Conservation (phyloP, 2,329 filamentous ascomycete species). For the Fusarium pininemorale region DNA sequence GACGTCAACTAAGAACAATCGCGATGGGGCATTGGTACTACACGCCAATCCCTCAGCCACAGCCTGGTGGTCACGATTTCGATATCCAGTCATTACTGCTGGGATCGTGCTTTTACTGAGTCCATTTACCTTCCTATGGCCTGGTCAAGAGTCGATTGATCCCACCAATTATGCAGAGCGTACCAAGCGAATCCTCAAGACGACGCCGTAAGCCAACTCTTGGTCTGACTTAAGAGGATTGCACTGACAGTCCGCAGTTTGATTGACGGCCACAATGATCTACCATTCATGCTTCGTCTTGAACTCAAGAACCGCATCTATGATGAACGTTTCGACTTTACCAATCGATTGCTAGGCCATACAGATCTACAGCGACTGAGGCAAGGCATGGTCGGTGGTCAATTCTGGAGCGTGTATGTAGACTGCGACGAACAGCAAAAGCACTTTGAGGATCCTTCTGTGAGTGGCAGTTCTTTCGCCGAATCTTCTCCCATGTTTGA, state of each 20-base stretch:
- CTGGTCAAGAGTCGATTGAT: constrained; percentile 6
- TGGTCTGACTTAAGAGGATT: background rate
- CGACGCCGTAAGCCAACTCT: constrained; percentile 8
- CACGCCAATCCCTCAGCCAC: background rate
- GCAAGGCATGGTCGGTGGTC: constrained; percentile 43
- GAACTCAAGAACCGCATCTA: constrained; percentile 43
- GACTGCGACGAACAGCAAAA: constrained; percentile 37
- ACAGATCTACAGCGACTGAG: constrained; percentile 43
- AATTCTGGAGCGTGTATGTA: constrained; percentile 46
- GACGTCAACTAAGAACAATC: background rate
- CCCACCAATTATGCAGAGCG: constrained; percentile 26
- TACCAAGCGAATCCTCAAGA: constrained; percentile 19
- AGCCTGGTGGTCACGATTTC: constrained; percentile 3
- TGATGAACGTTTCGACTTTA: constrained; percentile 19
- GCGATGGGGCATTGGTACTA: background rate
- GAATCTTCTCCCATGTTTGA: background rate
- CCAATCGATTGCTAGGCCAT: constrained; percentile 35
- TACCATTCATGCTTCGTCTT: constrained; percentile 44
- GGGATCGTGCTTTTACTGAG: constrained; percentile 11
- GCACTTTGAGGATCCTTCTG: constrained; percentile 40
- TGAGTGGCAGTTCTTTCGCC: constrained; percentile 1
- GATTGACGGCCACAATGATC: constrained; percentile 47
- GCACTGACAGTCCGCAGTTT: constrained; percentile 19
- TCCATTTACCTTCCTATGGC: constrained; percentile 14
- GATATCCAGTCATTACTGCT: constrained; percentile 11